Percentiles rank a stretch among this genome's conserved stretches.
phyloP scores from a whole-genome alignment of 768 basidiomycete genomes.

The Termitomyces sp. region DNA sequence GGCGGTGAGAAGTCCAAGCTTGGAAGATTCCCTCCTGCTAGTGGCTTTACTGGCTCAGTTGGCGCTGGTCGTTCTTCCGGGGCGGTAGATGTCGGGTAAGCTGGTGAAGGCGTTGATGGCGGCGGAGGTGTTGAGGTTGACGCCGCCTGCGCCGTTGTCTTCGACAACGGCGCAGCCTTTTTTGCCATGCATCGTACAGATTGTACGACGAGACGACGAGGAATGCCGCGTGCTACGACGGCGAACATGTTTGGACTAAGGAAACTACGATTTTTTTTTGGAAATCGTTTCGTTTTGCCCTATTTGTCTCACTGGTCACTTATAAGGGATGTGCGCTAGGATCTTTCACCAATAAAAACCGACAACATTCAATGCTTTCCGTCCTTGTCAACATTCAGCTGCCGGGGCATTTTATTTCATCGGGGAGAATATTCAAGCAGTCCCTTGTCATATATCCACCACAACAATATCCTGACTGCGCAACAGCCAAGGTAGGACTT shows the following conservation, averaged over 20 bases:
- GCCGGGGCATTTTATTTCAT: no score
- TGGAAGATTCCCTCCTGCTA: conserved; percentile 29
- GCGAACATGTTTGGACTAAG: conserved; percentile 9
- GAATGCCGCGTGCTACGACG: conserved; percentile 11
- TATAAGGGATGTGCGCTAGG: no score
- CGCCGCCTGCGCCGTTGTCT: background rate
- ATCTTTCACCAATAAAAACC: no score
- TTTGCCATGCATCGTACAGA: conserved; percentile 1
- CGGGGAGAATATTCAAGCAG: no score
- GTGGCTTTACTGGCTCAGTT: conserved; percentile 18
- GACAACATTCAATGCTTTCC: no score
- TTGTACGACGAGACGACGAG: conserved; percentile 7
- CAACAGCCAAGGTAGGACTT: no score
- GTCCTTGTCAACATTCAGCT: no score
- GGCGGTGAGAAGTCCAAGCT: conserved; percentile 66
- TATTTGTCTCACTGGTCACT: conserved; percentile 10
- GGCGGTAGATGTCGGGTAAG: conserved; percentile 8
- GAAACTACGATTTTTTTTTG: conserved; percentile 2
- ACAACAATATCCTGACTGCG: no score
- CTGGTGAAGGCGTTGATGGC: conserved; percentile 5
- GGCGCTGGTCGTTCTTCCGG: conserved; percentile 8
- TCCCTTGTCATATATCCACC: no score
- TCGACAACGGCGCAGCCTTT: background rate
- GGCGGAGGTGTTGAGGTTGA: conserved; percentile 7
- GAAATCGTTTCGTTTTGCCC: conserved; percentile 1